These are phyloP conservation scores for Fragaria ananassa DNA, from an alignment of 306 rosid species.

Conservation along the genomic window DNA sequence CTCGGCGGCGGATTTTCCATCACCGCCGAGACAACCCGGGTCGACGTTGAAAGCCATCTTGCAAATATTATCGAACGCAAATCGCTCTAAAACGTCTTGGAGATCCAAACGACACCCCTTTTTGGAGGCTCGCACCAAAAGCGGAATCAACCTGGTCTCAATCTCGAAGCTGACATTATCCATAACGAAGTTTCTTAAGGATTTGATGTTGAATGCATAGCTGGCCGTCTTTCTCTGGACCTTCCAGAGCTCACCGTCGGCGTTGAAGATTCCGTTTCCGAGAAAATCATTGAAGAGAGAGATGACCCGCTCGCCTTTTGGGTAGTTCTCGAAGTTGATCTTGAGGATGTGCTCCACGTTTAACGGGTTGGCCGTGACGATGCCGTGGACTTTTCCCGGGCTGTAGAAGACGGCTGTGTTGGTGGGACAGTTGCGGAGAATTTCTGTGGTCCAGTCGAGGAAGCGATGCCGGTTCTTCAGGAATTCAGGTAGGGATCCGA, in stretches of 20 bases:
- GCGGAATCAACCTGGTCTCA: constrained; percentile 42
- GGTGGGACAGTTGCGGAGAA: constrained; percentile 40
- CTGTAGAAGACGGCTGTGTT: constrained; percentile 44
- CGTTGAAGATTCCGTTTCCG: constrained; percentile 69
- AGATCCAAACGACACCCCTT: constrained; percentile 34
- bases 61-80: constrained; percentile 64
- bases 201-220: constrained; percentile 61
- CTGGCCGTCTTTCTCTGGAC: constrained; percentile 63
- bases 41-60: constrained; percentile 60
- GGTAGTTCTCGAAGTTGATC: constrained; percentile 62
- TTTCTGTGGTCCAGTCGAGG: constrained; percentile 55
- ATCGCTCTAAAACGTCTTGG: constrained; percentile 59
- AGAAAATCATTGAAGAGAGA: constrained; percentile 43
- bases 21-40: constrained; percentile 51
- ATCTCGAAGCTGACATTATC: constrained; percentile 46
- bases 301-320: constrained; percentile 52
- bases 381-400: constrained; percentile 32
- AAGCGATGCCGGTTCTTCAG: constrained; percentile 51
- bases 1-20: constrained; percentile 25
- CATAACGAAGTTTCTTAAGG: constrained; percentile 48
- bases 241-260: constrained; percentile 57
- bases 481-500: constrained; percentile 53
- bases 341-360: constrained; percentile 63
- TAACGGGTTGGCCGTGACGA: constrained; percentile 56
- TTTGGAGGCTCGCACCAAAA: constrained; percentile 30